Base-by-base conservation (phyloP, 768 basidiomycete genomes). In the Mycena amicta region DNA sequence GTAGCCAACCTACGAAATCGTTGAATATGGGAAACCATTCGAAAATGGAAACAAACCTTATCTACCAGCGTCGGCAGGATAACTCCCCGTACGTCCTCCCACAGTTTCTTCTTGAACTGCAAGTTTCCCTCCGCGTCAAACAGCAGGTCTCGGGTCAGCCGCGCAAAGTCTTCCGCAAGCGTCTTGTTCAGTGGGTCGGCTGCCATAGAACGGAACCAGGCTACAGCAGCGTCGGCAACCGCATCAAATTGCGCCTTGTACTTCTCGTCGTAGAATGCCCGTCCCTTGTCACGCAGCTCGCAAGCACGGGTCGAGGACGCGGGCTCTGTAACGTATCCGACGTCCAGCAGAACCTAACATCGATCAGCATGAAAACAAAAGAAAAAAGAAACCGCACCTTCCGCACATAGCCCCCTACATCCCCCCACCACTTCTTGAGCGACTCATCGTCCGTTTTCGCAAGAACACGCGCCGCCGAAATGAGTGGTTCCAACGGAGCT, bases 321-420 rank as follows among this genome's bases (percentile, higher is more conserved):
- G 0, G 89, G 86, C 52, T 92, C 86, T n/a, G 98, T 79, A 28
- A 98, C 84, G 67, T 87, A 98, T 15, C 94, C 94, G 0, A 89
- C 81, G 56, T 95, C 87, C 52, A 96, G 79, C 3, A 96, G 77
- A 2, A 88, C 76, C 84, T 87, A 20, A 52, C 31, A 30, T n/a
- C 15, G 8, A 12, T 45, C 18, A 12, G 27, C n/a, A 31, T 23
- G 1, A 16, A 5, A 0, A 22, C 11, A 52, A 26, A 8, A 6
- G 16, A 27, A 28, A 30, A 39, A 20, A 27, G 33, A 2, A 46
- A 67, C 76, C 2, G n/a, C 18, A 86, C 87, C 74, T 84, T 87
- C 67, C 87, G 89, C 15, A 86, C 66, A 71, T 86, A 95, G 0
- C 74, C 67, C 61, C 89, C 80, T 40, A 92, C 78, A 8, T 73